Conservation (phyloP, 169 alveolate species). For the Babesia ovata region DNA sequence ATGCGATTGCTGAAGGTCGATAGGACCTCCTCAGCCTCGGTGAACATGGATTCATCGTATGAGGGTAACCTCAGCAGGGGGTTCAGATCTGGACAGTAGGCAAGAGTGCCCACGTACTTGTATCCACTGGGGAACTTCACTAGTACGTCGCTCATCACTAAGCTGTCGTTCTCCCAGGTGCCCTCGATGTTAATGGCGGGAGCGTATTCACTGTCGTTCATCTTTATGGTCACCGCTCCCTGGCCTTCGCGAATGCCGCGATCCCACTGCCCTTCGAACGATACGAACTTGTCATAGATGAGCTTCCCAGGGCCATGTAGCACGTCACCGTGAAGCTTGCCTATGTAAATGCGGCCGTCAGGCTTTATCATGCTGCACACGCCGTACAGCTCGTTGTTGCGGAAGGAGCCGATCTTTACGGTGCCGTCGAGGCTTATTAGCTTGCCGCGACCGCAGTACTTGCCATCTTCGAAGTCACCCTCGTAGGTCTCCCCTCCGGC, state of each 20-base stretch:
- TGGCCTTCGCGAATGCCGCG: constrained; percentile 61
- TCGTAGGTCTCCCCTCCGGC: constrained; percentile 39
- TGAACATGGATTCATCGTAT: constrained; percentile 13
- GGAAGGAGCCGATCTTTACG: constrained; percentile 52
- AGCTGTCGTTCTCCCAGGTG: constrained; percentile 50
- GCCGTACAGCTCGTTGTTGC: constrained; percentile 48
- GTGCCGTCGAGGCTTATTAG: constrained; percentile 58
- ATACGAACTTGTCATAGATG: constrained; percentile 21
- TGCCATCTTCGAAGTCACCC: constrained; percentile 63
- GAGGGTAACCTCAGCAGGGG: constrained; percentile 2
- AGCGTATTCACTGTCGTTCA: constrained; percentile 2
- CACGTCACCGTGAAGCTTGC: constrained; percentile 51
- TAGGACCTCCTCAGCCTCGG: constrained; percentile 21
- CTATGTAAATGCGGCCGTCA: constrained; percentile 62
- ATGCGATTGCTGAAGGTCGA: constrained; percentile 26
- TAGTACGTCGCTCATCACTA: constrained; percentile 34
- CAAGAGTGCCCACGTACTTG: constrained; percentile 55
- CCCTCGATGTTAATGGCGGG: constrained; percentile 54
- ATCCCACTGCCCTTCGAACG: constrained; percentile 60
- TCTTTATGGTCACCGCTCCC: constrained; percentile 38
- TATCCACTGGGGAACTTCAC: constrained; percentile 61
- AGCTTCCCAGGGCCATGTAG: constrained; percentile 51
- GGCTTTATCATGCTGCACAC: constrained; percentile 47
- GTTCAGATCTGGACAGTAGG: constrained; percentile 11
- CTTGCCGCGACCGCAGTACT: constrained; percentile 60